Evolutionary conservation across 805 yeast genomes (phyloP), one percentile per base, ranked within the genome.

Genomic region (Grigorovia yakushimaensis): DNA sequence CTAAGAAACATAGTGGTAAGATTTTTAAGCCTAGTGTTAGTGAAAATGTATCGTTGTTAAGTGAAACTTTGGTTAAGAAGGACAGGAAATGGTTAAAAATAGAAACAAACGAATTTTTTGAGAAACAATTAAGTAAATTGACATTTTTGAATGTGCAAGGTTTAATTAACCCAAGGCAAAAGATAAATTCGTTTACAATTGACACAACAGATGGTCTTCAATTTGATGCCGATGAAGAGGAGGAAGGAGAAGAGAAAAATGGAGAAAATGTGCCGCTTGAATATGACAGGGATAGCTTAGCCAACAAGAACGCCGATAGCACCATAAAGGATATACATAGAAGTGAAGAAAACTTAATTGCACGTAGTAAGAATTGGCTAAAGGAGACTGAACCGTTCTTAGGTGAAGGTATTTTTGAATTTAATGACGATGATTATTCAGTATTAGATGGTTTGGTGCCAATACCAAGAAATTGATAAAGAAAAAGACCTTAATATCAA

Each of bases 361-460:
- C 19, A 41, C 19, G 11, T 22, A 15, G 18, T 21, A 39, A 15
- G n/a, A 39, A 21, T 4, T 15, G 19, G n/a, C 13, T 21, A 39
- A n/a, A 23, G 11, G 27, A 18, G 10, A 15, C 18, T 18, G 20
- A 24, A 40, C 43, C 19, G 10, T 40, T 13, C 20, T 39, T 33
- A 13, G 8, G 22, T 37, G 19, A 23, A 19, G 21, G 30, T 5
- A 10, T 18, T 37, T 4, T 27, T 8, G 47, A 44, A 24, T 24
- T 30, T n/a, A 42, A 44, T n/a, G 7, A 18, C 10, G 48, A 48
- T 23, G 41, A 23, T 5, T 55, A 51, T 42, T 45, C 43, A 18
- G 42, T 49, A 35, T 51, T 47, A 19, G 62, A 58, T 45, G 55
- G 56, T 35, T 23, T 50, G n/a, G 49, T 53, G 2, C 50, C 48